Base-by-base conservation (phyloP, 768 basidiomycete species). In the Collybia mongolica region DNA sequence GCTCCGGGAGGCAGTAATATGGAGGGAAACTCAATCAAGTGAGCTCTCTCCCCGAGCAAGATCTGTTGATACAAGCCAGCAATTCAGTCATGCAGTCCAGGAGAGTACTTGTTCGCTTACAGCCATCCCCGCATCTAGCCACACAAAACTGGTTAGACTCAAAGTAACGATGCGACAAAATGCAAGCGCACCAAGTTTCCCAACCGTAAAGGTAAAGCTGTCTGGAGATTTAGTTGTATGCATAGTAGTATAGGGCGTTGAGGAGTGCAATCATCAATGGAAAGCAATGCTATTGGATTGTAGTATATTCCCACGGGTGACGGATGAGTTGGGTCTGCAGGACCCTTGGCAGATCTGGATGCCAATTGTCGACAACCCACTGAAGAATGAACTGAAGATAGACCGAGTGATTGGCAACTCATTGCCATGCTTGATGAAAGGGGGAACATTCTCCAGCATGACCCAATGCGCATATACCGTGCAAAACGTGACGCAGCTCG, bases 1-100 rank as follows among this genome's bases (percentile, higher is more conserved):
- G 93, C 86, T 12, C 95, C 95, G 0, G 94, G 90, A 1, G 97
- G 97, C 6, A 98, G 75, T 1, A 98, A 81, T 35, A 99, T 78
- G 0, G 97, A 98, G 1, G 97, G 97, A 67, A 98, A 99, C 69
- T 99, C 96, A 60, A 99, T 96, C 29, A 98, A 79, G 63, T 98
- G 96, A 15, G 95, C 95, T 38, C 93, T 82, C 66, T 92, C 93
- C 14, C 96, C 94, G 12, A 98, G 79, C 1, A 96, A 80, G 56
- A 97, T 95, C 93, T 93, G 65, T 40, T 46, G 14, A 12, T n/a
- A n/a, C 32, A 32, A 32, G 14, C 32, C 15, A 36, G 8, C 44
- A 23, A 18, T 49, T 49, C 46, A 54, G 19, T 60, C 32, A 14
- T 18, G 39, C 17, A 32, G 14, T 37, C 28, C 26, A n/a, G 29